These are phyloP conservation scores for Hanseniaspora nectarophila DNA, from an alignment of 805 yeast species.

Conservation along the genomic window DNA sequence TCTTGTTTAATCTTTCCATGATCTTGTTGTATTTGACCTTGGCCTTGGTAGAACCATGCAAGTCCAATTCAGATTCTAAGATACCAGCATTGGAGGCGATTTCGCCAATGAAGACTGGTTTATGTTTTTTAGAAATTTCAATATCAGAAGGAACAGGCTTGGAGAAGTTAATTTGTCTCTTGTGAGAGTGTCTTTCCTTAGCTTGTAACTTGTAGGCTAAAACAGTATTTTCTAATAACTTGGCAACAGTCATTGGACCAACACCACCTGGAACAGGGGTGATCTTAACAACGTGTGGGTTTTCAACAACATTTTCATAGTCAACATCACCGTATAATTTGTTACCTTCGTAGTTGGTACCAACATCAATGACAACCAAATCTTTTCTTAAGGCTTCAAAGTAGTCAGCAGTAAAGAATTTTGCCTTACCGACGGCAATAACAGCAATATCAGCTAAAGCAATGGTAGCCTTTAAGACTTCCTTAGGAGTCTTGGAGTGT, in stretches of 20 bases:
- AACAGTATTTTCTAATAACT: conserved; percentile 60
- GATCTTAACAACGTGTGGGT: conserved; percentile 33
- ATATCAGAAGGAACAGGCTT: conserved; percentile 73
- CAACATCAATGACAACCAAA: conserved; percentile 68
- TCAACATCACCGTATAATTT: conserved; percentile 73
- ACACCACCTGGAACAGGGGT: conserved; percentile 93
- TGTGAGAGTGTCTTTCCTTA: conserved; percentile 17
- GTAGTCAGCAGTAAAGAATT: conserved; percentile 65
- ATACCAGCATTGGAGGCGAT: conserved; percentile 63
- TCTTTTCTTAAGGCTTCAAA: conserved; percentile 39
- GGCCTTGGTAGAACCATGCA: conserved; percentile 65
- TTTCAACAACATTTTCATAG: conserved; percentile 36
- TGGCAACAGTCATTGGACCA: conserved; percentile 86
- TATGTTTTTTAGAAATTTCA: conserved; percentile 64
- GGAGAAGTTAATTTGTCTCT: conserved; percentile 36
- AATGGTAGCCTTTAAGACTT: conserved; percentile 40
- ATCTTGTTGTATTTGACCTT: conserved; percentile 51
- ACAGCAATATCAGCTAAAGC: conserved; percentile 72
- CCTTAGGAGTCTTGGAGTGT: conserved; percentile 58
- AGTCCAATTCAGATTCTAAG: conserved; percentile 55
- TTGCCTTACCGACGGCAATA: conserved; percentile 64
- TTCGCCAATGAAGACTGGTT: conserved; percentile 55
- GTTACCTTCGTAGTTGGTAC: conserved; percentile 66
- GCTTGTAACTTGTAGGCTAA: conserved; percentile 38
- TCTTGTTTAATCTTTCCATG: conserved; percentile 48